phyloP scores from a whole-genome alignment of 306 rosid genomes.

The Acacia confusa region DNA sequence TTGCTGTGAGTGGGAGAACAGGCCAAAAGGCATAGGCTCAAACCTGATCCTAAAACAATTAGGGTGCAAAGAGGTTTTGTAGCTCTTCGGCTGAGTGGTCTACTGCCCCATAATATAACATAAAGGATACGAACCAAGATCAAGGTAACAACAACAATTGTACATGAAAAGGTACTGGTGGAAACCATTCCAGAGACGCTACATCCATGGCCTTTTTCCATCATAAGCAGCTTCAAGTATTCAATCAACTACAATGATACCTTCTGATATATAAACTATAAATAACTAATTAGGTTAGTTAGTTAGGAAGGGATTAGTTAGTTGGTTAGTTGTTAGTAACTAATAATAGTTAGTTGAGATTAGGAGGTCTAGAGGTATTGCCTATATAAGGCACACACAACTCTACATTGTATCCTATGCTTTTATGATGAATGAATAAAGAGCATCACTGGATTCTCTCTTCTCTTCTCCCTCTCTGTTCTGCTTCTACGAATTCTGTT shows the following conservation, averaged over 20 bases:
- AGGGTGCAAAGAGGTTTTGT: constrained; percentile 45
- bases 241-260: constrained; percentile 25
- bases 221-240: constrained; percentile 27
- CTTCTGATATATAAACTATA: too few species aligned
- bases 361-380: too few species aligned
- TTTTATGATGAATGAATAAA: too few species aligned
- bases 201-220: constrained; percentile 41
- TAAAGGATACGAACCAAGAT: constrained; percentile 43
- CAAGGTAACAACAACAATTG: constrained; percentile 26
- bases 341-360: too few species aligned
- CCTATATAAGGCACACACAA: too few species aligned
- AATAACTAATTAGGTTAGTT: too few species aligned
- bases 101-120: constrained; percentile 37
- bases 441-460: too few species aligned
- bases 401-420: too few species aligned
- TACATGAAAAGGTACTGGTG: constrained; percentile 26
- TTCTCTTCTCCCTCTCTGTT: too few species aligned
- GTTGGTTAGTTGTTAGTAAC: too few species aligned
- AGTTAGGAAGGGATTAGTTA: too few species aligned
- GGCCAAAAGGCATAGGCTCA: constrained; percentile 15
- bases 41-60: constrained; percentile 61
- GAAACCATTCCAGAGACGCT: constrained; percentile 39
- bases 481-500: too few species aligned
- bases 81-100: constrained; percentile 34
- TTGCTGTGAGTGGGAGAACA: constrained; percentile 19